These are phyloP conservation scores for Lipomyces yamadae DNA, from an alignment of 805 yeast species.

Conservation along the genomic window DNA sequence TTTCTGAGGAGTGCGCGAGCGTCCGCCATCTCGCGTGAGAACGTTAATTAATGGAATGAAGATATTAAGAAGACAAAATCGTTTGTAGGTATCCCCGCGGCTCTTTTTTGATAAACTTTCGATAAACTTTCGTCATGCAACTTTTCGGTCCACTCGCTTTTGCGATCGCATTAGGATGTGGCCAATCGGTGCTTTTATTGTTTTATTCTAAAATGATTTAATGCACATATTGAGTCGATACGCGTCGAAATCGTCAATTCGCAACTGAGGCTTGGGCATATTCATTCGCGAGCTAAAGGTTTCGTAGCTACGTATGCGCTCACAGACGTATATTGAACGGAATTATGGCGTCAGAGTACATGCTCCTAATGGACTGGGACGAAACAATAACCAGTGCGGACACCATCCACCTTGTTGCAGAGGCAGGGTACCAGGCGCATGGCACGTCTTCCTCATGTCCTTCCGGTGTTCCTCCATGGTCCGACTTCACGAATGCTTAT, in stretches of 20 bases:
- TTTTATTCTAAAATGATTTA: too few species aligned
- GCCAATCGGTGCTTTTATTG: neutral
- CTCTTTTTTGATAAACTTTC: neutral
- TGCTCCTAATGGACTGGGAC: conserved; percentile 34
- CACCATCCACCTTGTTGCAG: conserved; percentile 34
- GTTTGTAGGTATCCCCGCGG: neutral
- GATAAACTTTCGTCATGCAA: too few species aligned
- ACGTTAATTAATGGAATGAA: neutral
- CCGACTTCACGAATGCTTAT: conserved; percentile 27
- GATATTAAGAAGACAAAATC: neutral
- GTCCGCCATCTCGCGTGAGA: conserved; percentile 1
- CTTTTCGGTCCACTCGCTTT: neutral
- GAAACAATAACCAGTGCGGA: conserved; percentile 38
- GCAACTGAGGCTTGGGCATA: too few species aligned
- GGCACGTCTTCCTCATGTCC: neutral
- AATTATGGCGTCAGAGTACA: neutral
- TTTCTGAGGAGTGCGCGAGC: conserved; percentile 23
- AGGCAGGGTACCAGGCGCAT: conserved; percentile 31
- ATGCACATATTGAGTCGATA: too few species aligned
- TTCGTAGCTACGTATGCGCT: neutral
- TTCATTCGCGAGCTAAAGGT: too few species aligned
- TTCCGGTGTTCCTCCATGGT: conserved; percentile 25
- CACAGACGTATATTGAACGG: neutral
- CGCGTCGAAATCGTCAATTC: too few species aligned
- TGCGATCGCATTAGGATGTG: neutral